Base-by-base conservation (phyloP, 768 basidiomycete genomes). In the Calocybe gangraenosa region DNA sequence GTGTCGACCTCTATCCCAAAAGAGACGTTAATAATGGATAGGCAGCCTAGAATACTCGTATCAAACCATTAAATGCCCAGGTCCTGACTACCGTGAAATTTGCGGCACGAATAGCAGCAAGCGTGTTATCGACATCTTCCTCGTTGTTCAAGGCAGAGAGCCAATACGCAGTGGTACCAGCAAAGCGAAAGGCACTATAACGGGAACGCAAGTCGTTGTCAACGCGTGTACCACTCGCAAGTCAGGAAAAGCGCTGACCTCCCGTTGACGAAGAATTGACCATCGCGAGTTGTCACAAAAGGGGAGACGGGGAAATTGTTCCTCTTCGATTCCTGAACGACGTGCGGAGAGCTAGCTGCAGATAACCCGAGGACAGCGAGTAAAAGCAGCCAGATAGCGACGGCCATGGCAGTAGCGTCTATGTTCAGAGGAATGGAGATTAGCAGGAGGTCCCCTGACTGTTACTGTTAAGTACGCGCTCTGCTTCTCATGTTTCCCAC, bases 31-130 rank as follows among this genome's bases (percentile, higher is more conserved):
- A 18, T 21, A 18, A 39, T 23, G 17, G 10, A 11, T 7, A 39
- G 34, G 5, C 34, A 35, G 34, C 2, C 36, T 36, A 33, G 34
- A 13, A 23, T 20, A 15, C 43, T n/a, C 21, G 23, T 13, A 42
- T 42, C 46, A 30, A 32, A 75, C 82, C 84, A 62, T 86, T 85
- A 61, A 86, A 87, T 14, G 74, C 85, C 85, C 85, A 87, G 3
- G 78, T 67, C 33, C 84, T 71, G 21, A 86, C 75, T 17, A 81
- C 81, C 31, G 66, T 78, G 51, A 82, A 70, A 7, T 78, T 79
- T 10, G 67, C 59, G 2, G 71, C 68, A 10, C 76, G 73, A 44
- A 87, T 82, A 49, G 76, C 78, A 2, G 68, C 70, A 28, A 87
- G 59, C 2, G 82, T 80, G 38, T 66, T 55, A 57, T 74, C 68